These are phyloP conservation scores for Hypoxylon lienhwacheense DNA, from an alignment of 495 filamentous ascomycete species.

Conservation along the genomic window DNA sequence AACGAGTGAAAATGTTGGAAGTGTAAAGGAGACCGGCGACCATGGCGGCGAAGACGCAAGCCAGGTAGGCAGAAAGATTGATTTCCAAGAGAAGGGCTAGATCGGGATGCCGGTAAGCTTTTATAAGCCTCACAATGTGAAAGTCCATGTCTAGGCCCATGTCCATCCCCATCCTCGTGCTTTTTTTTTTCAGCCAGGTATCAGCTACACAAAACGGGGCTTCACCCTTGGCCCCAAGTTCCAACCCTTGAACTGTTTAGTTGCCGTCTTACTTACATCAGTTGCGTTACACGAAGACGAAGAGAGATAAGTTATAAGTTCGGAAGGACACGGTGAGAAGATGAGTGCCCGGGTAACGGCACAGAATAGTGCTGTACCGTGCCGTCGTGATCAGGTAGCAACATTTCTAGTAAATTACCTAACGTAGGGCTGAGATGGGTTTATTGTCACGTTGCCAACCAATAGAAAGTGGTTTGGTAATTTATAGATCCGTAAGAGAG, in stretches of 20 bases:
- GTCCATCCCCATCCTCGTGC: slow-evolving; percentile 17
- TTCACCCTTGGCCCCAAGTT: too few species aligned
- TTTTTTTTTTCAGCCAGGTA: too few species aligned
- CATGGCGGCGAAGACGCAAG: slow-evolving; percentile 12
- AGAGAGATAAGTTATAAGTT: neutral
- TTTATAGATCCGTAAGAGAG: slow-evolving; percentile 1
- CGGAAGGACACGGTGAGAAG: neutral
- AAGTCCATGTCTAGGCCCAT: too few species aligned
- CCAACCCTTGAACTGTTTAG: too few species aligned
- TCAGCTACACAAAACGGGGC: slow-evolving; percentile 14
- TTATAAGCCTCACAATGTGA: slow-evolving; percentile 23
- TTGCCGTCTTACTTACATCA: too few species aligned
- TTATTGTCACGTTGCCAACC: slow-evolving; percentile 4
- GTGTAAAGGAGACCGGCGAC: slow-evolving; percentile 19
- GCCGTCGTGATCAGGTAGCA: slow-evolving; percentile 27
- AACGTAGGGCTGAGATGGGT: slow-evolving; percentile 30
- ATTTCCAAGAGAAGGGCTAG: slow-evolving; percentile 3
- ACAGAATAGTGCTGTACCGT: slow-evolving; percentile 17
- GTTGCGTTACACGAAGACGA: too few species aligned
- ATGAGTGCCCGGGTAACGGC: slow-evolving; percentile 16
- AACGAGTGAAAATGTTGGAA: slow-evolving; percentile 17
- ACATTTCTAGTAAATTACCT: too few species aligned
- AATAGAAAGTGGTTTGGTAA: slow-evolving; percentile 11
- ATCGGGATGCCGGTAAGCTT: slow-evolving; percentile 14
- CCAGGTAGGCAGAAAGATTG: slow-evolving; percentile 14